Base-by-base conservation (phyloP, 164 flowering plant species). In the Euptelea pleiosperma region DNA sequence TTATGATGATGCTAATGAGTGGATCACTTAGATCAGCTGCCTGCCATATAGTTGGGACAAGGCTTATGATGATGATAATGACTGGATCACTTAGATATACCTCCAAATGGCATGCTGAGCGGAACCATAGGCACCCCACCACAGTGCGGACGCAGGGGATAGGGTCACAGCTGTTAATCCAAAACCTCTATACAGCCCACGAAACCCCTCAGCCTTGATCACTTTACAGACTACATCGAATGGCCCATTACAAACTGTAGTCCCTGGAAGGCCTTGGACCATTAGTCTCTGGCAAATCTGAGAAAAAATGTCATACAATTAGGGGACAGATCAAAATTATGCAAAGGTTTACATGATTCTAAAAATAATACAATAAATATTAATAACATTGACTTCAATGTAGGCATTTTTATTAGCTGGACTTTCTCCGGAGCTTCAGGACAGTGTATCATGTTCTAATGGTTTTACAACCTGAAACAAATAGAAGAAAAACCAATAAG, bases 211-310 rank as follows among this genome's bases (percentile, higher is more conserved):
- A 33, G 74, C 51, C 43, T 58, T 77, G 19, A 83, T 62, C 55
- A 89, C 83, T 62, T 83, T 85, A 12, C 61, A 70, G 1, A 72
- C 69, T 44, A 76, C 82, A 68, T 89, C 91, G 55, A 75, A 65
- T 30, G 88, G 77, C 6, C 94, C 88, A 44, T 55, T 78, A 64
- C 76, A 85, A 31, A 7, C n/a, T 14, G 73, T 70, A 39, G 76
- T 77, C 44, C 97, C 87, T 7, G 90, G 85, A 68, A 80, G 84
- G 28, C 94, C 97, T 79, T 87, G 97, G 18, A 81, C 91, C 91
- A 89, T 89, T 47, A 87, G 61, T 50, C 90, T 79, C 74, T 85
- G 97, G 72, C 84, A 76, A 43, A 85, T 61, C 93, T 89, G 77
- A 46, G 24, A 62, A 52, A 52, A 31, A 42, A 51, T 49, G 22